Conservation (phyloP, 2,329 filamentous ascomycete species). For the Teratosphaeria zuluensis region DNA sequence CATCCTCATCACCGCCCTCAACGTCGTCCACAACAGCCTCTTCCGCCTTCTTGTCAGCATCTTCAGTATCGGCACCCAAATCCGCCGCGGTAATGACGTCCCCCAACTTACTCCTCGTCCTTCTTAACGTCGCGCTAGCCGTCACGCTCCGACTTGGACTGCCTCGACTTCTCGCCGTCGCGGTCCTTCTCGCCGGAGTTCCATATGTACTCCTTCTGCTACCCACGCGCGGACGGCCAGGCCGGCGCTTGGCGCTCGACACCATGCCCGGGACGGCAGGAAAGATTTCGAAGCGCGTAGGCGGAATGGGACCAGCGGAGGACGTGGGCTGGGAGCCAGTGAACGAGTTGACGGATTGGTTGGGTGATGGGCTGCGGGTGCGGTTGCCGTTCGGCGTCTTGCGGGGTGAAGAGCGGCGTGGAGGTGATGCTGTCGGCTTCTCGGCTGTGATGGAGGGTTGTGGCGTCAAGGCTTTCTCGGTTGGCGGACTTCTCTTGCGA, state of each 20-base stretch:
- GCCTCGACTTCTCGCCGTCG: not conserved
- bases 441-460: constrained; percentile 15
- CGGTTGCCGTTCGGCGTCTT: constrained; percentile 21
- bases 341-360: constrained; percentile 9
- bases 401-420: constrained; percentile 20
- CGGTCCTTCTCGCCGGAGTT: constrained; percentile 14
- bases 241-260: constrained; percentile 23
- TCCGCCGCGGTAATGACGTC: constrained; percentile 20
- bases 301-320: constrained; percentile 46
- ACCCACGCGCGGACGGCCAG: constrained; percentile 20
- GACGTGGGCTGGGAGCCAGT: constrained; percentile 18
- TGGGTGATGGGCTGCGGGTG: constrained; percentile 10
- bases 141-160: constrained; percentile 5
- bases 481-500: not conserved
- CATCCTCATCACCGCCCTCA: constrained; percentile 10
- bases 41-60: constrained; percentile 24
- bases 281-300: constrained; percentile 67
- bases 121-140: constrained; percentile 13
- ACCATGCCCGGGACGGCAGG: constrained; percentile 51
- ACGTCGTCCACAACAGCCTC: constrained; percentile 14
- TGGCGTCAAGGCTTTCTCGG: constrained; percentile 16
- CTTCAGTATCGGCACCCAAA: constrained; percentile 6
- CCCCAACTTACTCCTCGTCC: constrained; percentile 37
- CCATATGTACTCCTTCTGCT: constrained; percentile 17
- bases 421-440: constrained; percentile 5